Evolutionary conservation across 768 basidiomycete genomes (phyloP), one percentile per base, ranked within the genome.

Genomic region (Leucosporidium creatinivorum): DNA sequence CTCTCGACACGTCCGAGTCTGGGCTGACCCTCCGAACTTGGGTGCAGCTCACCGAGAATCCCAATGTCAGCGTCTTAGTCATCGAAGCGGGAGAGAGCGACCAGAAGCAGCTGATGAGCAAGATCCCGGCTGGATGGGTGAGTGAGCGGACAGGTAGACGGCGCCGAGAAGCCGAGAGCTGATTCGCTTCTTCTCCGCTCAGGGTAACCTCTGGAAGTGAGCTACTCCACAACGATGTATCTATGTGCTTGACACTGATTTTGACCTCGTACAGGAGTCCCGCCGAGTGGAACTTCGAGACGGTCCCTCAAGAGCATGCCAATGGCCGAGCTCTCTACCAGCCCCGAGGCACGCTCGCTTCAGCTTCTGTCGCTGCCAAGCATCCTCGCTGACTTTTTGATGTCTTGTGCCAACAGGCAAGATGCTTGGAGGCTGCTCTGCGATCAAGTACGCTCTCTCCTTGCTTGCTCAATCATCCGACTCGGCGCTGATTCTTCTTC

Each of bases 71-170:
- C 15, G 69, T 73, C 15, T 44, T 73, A 4, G 48, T 70, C 36
- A 56, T 73, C 31, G 72, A 73, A 51, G 72, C 72, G 2, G 72
- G 72, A 47, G 69, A 73, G 50, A 62, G 60, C 21, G 72, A 73
- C 60, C 65, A 66, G 50, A 64, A 65, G 51, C 69, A 66, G 44
- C 54, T 73, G 55, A 58, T 65, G 30, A 58, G 52, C 7, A 30
- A 59, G 19, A 65, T 73, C 30, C 72, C 72, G 1, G 69, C 69
- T 13, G 72, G 69, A 36, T 73, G 66, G 66, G 39, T 44, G 39
- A 44, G 39, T 44, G 39, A 17, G 15, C 8, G 39, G 39, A 13
- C 15, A 13, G 15, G 15, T 17, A 13, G 15, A 17, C 39, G 15
- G 39, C 39, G 39, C 39, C 39, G 39, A 44, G 39, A 44, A 44